Percentiles rank a stretch among this genome's conserved stretches.
These are phyloP conservation scores for Eimeria acervulina DNA, from an alignment of 169 alveolate genomes.

Conservation along the genomic window DNA sequence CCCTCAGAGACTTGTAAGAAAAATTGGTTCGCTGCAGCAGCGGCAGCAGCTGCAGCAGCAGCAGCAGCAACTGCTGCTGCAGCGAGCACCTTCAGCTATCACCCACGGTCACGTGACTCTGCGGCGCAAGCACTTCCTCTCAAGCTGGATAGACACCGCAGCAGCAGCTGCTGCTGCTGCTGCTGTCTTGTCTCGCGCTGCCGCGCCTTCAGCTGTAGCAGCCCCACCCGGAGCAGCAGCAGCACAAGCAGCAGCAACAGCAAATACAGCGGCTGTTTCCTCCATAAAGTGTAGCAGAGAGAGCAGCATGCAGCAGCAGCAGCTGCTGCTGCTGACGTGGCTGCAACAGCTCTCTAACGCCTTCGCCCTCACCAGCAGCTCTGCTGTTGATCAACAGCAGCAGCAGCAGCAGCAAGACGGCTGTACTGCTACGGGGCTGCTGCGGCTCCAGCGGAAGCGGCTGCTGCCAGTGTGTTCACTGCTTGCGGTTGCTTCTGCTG, in stretches of 20 bases:
- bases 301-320: constrained; percentile 59
- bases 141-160: constrained; percentile 50
- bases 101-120: neutral
- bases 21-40: neutral
- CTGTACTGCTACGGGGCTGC: neutral
- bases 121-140: constrained; percentile 12
- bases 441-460: constrained; percentile 45
- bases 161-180: constrained; percentile 47
- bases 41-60: constrained; percentile 57
- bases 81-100: neutral
- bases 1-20: constrained; percentile 1
- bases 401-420: constrained; percentile 64
- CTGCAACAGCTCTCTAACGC: constrained; percentile 26
- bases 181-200: constrained; percentile 45
- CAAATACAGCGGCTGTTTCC: neutral
- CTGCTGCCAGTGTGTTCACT: constrained; percentile 49
- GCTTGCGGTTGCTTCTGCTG: constrained; percentile 40
- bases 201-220: neutral
- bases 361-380: neutral
- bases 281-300: neutral
- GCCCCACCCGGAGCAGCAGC: constrained; percentile 25
- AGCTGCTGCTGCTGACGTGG: constrained; percentile 48
- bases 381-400: neutral
- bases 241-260: constrained; percentile 31
- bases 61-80: neutral